Evolutionary conservation across 2,329 filamentous ascomycete species (phyloP).

Genomic region (Pyricularia pennisetigena): DNA sequence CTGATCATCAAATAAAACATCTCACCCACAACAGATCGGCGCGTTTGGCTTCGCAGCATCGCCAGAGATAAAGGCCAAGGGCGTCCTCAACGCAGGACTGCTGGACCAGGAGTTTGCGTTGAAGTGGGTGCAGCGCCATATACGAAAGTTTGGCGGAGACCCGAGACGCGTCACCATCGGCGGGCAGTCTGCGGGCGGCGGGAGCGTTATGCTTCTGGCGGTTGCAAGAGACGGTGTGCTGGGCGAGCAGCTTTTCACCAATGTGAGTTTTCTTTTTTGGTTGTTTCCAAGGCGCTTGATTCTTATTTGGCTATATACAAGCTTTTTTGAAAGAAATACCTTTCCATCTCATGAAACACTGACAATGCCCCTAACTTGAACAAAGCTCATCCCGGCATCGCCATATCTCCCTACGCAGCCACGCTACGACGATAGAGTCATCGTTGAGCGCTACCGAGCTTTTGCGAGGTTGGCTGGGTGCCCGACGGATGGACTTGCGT

Average conservation of each 20-base stretch:
- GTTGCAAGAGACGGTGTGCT: constrained; percentile 5
- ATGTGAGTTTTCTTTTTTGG: background rate
- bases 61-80: constrained; percentile 9
- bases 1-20: too few relatives aligned
- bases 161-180: constrained; percentile 39
- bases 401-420: constrained; percentile 40
- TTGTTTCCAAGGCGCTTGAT: background rate
- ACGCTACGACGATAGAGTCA: constrained; percentile 31
- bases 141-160: constrained; percentile 43
- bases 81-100: constrained; percentile 39
- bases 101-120: constrained; percentile 42
- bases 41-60: constrained; percentile 12
- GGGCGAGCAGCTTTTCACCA: constrained; percentile 30
- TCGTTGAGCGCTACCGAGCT: constrained; percentile 32
- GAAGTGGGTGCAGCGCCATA: constrained; percentile 42
- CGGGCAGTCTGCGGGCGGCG: constrained; percentile 45
- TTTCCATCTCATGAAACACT: too few relatives aligned
- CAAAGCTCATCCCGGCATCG: constrained; percentile 6
- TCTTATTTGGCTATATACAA: too few relatives aligned
- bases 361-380: background rate
- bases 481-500: constrained; percentile 13
- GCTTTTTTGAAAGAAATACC: too few relatives aligned
- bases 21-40: constrained; percentile 9
- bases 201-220: constrained; percentile 30
- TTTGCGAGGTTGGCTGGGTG: constrained; percentile 33